Conservation (phyloP, 768 basidiomycete species). For the Xerocomellus amylosporus region DNA sequence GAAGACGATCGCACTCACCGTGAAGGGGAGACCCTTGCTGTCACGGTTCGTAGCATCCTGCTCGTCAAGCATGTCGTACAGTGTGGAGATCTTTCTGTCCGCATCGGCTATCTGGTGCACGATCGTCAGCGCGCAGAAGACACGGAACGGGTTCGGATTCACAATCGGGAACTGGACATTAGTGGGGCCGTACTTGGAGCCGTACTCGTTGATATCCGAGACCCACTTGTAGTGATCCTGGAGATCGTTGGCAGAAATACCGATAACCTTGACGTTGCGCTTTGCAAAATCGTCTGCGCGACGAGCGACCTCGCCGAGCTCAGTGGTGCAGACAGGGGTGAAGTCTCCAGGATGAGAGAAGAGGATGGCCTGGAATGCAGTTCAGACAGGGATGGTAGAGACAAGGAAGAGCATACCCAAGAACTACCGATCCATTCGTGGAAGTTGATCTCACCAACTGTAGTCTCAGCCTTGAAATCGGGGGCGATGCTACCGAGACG, state of each 20-base stretch:
- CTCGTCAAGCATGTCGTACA: constrained; percentile 96
- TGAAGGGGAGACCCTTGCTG: constrained; percentile 89
- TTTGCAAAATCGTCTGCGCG: constrained; percentile 80
- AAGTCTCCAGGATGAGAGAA: constrained; percentile 96
- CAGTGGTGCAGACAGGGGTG: constrained; percentile 94
- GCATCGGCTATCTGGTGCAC: constrained; percentile 79
- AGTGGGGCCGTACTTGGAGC: constrained; percentile 67
- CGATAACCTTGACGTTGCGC: constrained; percentile 91
- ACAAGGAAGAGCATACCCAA: constrained; percentile 57
- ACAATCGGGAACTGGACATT: constrained; percentile 91
- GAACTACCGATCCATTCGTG: constrained; percentile 89
- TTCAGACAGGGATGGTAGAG: not conserved
- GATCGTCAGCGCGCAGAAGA: constrained; percentile 10
- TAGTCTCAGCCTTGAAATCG: constrained; percentile 89
- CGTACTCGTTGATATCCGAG: constrained; percentile 79
- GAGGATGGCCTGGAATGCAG: constrained; percentile 61
- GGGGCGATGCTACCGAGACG: constrained; percentile 88
- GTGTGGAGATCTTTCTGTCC: constrained; percentile 76
- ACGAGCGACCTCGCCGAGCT: constrained; percentile 93
- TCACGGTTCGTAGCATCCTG: constrained; percentile 91
- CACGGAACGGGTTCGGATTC: constrained; percentile 1
- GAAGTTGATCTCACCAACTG: constrained; percentile 82
- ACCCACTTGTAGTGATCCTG: constrained; percentile 86
- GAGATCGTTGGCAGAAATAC: constrained; percentile 89
- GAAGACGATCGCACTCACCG: constrained; percentile 41